Conservation (phyloP, 2,329 filamentous ascomycete species). For the Periconia macrospinosa region DNA sequence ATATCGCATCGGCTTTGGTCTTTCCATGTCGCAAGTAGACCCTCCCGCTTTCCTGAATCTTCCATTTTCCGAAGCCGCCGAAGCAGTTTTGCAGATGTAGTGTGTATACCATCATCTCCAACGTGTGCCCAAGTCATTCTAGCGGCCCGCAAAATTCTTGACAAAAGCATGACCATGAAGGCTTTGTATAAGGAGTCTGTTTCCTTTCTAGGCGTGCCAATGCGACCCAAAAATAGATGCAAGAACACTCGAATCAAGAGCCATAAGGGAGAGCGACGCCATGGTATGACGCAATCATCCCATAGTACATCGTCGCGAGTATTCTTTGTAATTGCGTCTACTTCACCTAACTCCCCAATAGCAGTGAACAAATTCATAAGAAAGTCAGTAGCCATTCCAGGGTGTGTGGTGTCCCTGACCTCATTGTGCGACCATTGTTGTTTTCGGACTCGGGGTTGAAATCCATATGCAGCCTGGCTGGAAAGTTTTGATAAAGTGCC, state of each 20-base stretch:
- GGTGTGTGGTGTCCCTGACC: slow-evolving; percentile 51
- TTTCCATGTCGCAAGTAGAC: no score
- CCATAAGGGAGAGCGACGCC: slow-evolving; percentile 57
- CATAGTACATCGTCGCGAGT: slow-evolving; percentile 58
- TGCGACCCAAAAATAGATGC: slow-evolving; percentile 35
- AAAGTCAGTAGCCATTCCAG: slow-evolving; percentile 55
- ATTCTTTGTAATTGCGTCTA: slow-evolving; percentile 48
- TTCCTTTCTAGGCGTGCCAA: no score
- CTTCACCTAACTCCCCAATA: slow-evolving; percentile 28
- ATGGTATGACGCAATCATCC: slow-evolving; percentile 39
- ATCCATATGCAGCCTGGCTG: slow-evolving; percentile 30
- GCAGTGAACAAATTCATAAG: slow-evolving; percentile 44
- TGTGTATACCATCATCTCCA: slow-evolving; percentile 16
- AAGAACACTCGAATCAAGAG: slow-evolving; percentile 55
- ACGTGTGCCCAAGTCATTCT: not conserved
- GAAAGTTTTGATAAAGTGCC: slow-evolving; percentile 36
- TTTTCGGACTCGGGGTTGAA: slow-evolving; percentile 41
- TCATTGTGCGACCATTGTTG: slow-evolving; percentile 42
- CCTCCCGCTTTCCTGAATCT: no score
- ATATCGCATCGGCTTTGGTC: no score
- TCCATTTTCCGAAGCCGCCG: slow-evolving; percentile 26
- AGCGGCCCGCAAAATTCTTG: no score
- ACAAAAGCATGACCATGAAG: slow-evolving; percentile 54
- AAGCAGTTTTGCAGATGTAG: slow-evolving; percentile 21
- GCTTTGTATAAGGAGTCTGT: slow-evolving; percentile 28